Base-by-base conservation (phyloP, 768 basidiomycete genomes). In the Trametes villosa region DNA sequence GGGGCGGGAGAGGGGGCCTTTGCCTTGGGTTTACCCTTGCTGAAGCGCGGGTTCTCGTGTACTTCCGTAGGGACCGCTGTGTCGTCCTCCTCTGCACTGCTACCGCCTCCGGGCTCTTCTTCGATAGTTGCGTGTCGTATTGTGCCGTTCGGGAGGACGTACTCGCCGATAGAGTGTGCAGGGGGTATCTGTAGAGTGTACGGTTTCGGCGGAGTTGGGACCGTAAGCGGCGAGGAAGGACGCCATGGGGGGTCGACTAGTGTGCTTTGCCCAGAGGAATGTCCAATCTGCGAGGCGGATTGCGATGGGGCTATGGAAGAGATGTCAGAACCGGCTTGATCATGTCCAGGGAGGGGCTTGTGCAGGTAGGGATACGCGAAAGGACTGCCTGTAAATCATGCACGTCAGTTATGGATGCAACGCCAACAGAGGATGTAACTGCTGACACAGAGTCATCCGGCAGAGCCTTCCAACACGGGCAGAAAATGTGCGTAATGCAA, bases 251-350 rank as follows among this genome's bases (percentile, higher is more conserved):
- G 33, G 9, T 52, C 31, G 1, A 33, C 45, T 29, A 46, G 41
- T 3, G 57, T 44, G 27, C 42, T 46, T 22, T 45, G 42, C 4
- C 54, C 40, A 13, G 53, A 46, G 40, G 51, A 44, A 9, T 52
- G 57, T 45, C 74, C 74, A 50, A 81, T 77, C 72, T 91, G 87
- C 18, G 89, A 91, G 2, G 87, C 87, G 2, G 88, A 89, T 63
- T 90, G 89, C 7, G 89, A 91, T n/a, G 88, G 89, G 0, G 85
- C 82, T 62, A 90, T 75, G 1, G 88, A 89, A n/a, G 84, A 85
- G 15, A 81, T 70, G 70, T 86, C 84, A 54, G 86, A 85, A 4
- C 76, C 74, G 12, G 61, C 60, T 42, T 65, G 57, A 22, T 64
- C 66, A 40, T 47, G 40, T 2, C 30, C 62, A 7, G 67, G 67